Evolutionary conservation across 176 grass and related monocot genomes (phyloP).

Genomic region (bread wheat (Triticum aestivum)): DNA sequence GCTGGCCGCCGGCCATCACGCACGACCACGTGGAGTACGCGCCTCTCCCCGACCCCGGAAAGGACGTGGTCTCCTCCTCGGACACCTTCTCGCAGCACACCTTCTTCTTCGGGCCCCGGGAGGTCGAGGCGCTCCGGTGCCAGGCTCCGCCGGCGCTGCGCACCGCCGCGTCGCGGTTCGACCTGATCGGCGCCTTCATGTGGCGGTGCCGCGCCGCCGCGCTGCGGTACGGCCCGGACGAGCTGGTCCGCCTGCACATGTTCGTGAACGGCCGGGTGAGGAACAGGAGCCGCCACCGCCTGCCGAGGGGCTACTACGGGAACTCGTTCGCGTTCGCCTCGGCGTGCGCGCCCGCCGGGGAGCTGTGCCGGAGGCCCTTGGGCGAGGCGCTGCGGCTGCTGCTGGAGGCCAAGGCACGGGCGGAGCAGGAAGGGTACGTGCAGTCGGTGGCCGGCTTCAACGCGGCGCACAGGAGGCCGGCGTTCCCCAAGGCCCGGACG

Average conservation of each 20-base stretch:
- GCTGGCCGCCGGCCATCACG: neutral
- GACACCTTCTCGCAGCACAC: neutral
- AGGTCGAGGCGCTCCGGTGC: neutral
- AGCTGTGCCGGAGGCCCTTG: neutral
- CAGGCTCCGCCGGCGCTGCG: neutral
- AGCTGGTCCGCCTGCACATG: constrained; percentile 4
- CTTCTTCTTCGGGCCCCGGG: neutral
- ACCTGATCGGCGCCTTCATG: constrained; percentile 35
- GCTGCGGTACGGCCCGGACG: constrained; percentile 15
- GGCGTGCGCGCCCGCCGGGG: neutral
- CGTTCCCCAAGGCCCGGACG: neutral
- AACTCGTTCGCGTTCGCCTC: constrained; percentile 26
- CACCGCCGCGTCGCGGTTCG: neutral
- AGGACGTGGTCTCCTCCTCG: neutral
- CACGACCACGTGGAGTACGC: constrained; percentile 44
- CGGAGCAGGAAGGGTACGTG: neutral
- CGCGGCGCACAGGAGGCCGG: neutral
- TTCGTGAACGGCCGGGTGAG: constrained; percentile 32
- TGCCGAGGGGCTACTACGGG: constrained; percentile 44
- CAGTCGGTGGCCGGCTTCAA: neutral
- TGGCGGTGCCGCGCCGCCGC: constrained; percentile 39
- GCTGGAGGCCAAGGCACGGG: neutral
- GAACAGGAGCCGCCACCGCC: neutral
- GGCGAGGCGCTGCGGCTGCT: neutral
- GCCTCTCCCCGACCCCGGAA: neutral